These are phyloP conservation scores for Calonectria naviculata DNA, from an alignment of 2,329 filamentous ascomycete species.

Conservation along the genomic window DNA sequence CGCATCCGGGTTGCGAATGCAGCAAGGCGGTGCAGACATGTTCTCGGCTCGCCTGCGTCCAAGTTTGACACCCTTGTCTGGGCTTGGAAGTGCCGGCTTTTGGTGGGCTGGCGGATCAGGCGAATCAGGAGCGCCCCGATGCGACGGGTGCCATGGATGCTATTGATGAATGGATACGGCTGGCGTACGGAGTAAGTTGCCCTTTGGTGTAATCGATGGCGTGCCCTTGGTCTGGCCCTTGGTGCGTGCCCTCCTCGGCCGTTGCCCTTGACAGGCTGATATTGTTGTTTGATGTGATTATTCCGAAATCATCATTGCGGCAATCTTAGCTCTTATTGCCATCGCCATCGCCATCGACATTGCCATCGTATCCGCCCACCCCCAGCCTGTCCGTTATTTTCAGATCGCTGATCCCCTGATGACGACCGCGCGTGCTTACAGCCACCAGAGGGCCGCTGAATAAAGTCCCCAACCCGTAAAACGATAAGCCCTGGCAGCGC, in stretches of 20 bases:
- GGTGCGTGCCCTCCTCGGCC: background rate
- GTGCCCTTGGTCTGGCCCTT: constrained; percentile 8
- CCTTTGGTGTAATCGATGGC: constrained; percentile 4
- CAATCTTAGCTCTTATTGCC: background rate
- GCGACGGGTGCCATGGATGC: background rate
- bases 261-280: background rate
- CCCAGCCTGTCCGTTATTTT: background rate
- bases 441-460: constrained; percentile 13
- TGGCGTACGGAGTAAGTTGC: constrained; percentile 2
- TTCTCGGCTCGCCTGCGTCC: constrained; percentile 12
- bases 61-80: constrained; percentile 11
- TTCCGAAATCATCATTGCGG: background rate
- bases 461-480: background rate
- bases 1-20: constrained; percentile 29
- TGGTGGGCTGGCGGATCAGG: constrained; percentile 20
- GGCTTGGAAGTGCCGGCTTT: constrained; percentile 27
- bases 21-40: constrained; percentile 31
- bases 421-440: constrained; percentile 8
- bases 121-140: background rate
- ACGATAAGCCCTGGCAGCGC: constrained; percentile 13
- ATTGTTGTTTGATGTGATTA: constrained; percentile 1
- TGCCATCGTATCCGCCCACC: background rate
- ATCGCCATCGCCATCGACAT: background rate
- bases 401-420: constrained; percentile 1
- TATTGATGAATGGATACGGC: constrained; percentile 9